Evolutionary conservation across 306 rosid genomes (phyloP).

Genomic region (Aeschynomene evenia): DNA sequence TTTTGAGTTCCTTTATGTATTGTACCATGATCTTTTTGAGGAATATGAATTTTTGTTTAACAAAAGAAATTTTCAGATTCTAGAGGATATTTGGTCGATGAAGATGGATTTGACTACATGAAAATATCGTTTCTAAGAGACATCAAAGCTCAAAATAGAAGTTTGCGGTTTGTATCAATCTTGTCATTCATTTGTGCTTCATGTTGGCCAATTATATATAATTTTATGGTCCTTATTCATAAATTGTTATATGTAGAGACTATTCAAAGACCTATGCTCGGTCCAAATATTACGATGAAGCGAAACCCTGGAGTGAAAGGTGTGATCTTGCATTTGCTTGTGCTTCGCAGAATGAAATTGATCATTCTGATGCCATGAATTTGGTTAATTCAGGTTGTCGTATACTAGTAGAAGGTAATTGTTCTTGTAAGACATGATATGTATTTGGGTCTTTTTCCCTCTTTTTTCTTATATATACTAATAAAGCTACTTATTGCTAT

Average conservation of each 20-base stretch:
- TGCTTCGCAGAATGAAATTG: constrained; percentile 93
- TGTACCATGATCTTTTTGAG: constrained; percentile 7
- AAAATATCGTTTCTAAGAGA: constrained; percentile 88
- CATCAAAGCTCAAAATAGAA: constrained; percentile 88
- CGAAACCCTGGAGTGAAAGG: constrained; percentile 95
- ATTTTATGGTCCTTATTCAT: constrained; percentile 32
- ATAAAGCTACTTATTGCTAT: constrained; percentile 19
- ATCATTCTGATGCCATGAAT: constrained; percentile 86
- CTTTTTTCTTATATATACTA: constrained; percentile 8
- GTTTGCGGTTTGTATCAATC: constrained; percentile 65
- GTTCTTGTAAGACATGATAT: constrained; percentile 9
- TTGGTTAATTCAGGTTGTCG: constrained; percentile 91
- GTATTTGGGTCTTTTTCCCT: constrained; percentile 6
- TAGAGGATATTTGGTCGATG: constrained; percentile 93
- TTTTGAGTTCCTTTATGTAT: constrained; percentile 7
- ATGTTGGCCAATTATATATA: constrained; percentile 16
- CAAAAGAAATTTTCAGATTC: constrained; percentile 64
- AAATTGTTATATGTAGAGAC: constrained; percentile 63
- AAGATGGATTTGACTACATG: constrained; percentile 94
- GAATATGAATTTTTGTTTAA: constrained; percentile 18
- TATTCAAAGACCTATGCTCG: constrained; percentile 97
- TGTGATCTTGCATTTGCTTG: constrained; percentile 96
- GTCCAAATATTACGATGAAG: constrained; percentile 92
- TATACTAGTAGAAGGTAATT: constrained; percentile 86
- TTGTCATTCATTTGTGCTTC: constrained; percentile 10